These are phyloP conservation scores for Leersia perrieri DNA, from an alignment of 176 grass and related monocot species.

Conservation along the genomic window DNA sequence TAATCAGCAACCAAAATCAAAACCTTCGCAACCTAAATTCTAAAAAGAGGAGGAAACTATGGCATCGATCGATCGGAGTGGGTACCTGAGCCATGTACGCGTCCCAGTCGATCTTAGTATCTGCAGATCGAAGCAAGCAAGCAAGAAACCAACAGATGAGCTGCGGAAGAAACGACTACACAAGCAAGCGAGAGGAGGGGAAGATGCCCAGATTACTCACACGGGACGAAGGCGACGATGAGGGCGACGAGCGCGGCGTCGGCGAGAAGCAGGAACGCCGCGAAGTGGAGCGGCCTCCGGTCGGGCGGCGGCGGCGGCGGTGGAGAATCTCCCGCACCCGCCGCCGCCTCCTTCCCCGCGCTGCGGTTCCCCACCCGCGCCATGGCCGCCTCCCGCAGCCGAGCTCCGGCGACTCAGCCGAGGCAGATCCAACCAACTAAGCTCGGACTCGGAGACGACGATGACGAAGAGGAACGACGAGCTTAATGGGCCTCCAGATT, in stretches of 20 bases:
- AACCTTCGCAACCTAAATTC: background rate
- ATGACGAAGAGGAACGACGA: background rate
- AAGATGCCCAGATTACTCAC: slow-evolving; percentile 34
- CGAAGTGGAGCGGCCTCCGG: slow-evolving; percentile 34
- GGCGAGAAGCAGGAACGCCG: slow-evolving; percentile 57
- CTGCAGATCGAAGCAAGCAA: slow-evolving; percentile 42
- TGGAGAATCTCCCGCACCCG: no score
- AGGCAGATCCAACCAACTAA: background rate
- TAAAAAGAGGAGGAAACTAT: background rate
- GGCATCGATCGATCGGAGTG: background rate
- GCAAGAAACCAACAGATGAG: background rate
- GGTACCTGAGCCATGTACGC: slow-evolving; percentile 97
- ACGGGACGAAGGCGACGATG: slow-evolving; percentile 71
- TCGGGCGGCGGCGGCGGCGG: background rate
- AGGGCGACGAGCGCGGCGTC: slow-evolving; percentile 74
- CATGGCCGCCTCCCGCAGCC: background rate
- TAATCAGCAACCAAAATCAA: slow-evolving; percentile 9
- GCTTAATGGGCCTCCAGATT: background rate
- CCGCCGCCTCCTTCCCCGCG: background rate
- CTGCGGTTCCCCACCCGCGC: slow-evolving; percentile 5
- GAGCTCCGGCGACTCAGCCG: background rate
- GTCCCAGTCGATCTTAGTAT: slow-evolving; percentile 98
- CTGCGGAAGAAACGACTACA: background rate
- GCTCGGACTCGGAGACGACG: background rate
- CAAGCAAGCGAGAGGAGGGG: background rate